Evolutionary conservation across 2,329 filamentous ascomycete species (phyloP).

Genomic region (Diaporthe australafricana): DNA sequence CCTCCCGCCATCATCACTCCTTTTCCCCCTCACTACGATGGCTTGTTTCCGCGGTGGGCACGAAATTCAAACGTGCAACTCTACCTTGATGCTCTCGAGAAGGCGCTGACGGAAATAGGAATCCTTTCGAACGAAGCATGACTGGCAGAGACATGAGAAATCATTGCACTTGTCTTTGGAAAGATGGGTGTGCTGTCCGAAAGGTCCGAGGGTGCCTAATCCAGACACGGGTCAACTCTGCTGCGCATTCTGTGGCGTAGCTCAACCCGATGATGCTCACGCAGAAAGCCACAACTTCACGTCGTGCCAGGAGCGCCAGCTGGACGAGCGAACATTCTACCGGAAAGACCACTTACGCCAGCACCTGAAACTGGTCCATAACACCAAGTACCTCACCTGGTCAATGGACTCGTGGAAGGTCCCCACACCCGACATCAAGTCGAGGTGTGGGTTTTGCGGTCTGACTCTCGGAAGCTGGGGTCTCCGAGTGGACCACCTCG

Average conservation of each 20-base stretch:
- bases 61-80: not conserved
- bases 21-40: not conserved
- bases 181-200: constrained; percentile 73
- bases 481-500: constrained; percentile 70
- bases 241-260: constrained; percentile 71
- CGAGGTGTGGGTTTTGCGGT: constrained; percentile 74
- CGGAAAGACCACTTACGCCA: constrained; percentile 76
- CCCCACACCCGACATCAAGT: constrained; percentile 69
- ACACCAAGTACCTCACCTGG: constrained; percentile 70
- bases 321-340: constrained; percentile 73
- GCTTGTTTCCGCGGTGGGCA: too few species aligned
- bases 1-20: too few species aligned
- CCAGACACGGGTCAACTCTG: constrained; percentile 67
- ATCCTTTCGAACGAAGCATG: constrained; percentile 75
- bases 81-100: too few species aligned
- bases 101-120: constrained; percentile 49
- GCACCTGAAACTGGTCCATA: constrained; percentile 72
- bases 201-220: constrained; percentile 66
- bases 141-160: constrained; percentile 79
- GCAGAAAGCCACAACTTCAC: constrained; percentile 70
- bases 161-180: constrained; percentile 73
- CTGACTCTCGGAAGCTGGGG: constrained; percentile 72
- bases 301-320: constrained; percentile 73
- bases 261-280: constrained; percentile 66
- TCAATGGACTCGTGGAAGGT: constrained; percentile 75